A percentile compares a stretch with the other conserved stretches of the same genome.
Evolutionary conservation across 2,329 filamentous ascomycete species (phyloP).

Genomic region (Alternaria sp.): DNA sequence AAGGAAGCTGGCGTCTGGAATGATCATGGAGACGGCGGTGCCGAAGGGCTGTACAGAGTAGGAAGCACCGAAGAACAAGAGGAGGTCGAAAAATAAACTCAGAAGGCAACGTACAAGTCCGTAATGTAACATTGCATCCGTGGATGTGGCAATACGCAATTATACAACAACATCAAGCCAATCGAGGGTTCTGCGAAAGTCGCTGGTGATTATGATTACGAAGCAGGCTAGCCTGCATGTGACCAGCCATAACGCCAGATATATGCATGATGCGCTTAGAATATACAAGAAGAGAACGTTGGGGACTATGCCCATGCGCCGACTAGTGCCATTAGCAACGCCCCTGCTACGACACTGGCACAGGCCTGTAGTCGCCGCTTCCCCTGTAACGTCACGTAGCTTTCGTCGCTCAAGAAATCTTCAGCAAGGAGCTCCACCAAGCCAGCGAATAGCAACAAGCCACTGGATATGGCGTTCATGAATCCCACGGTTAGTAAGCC

Average conservation of each 20-base stretch:
- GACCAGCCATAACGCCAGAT: slow-evolving; percentile 9
- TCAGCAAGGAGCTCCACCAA: slow-evolving; percentile 58
- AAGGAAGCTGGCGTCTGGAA: slow-evolving; percentile 24
- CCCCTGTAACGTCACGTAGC: slow-evolving; percentile 65
- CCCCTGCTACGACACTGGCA: slow-evolving; percentile 64
- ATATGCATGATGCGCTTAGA: slow-evolving; percentile 7
- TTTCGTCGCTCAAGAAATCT: slow-evolving; percentile 66
- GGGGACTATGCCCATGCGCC: slow-evolving; percentile 65
- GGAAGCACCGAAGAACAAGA: slow-evolving; percentile 65
- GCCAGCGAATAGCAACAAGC: slow-evolving; percentile 57
- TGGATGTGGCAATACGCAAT: neutral
- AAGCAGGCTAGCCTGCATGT: slow-evolving; percentile 10
- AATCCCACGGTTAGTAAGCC: slow-evolving; percentile 58
- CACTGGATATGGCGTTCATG: slow-evolving; percentile 58
- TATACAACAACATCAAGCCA: neutral
- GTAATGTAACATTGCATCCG: neutral
- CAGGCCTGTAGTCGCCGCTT: slow-evolving; percentile 67
- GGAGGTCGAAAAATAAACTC: slow-evolving; percentile 59
- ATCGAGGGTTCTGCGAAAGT: slow-evolving; percentile 3
- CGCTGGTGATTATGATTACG: slow-evolving; percentile 10
- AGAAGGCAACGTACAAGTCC: neutral
- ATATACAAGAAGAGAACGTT: neutral
- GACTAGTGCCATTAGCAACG: slow-evolving; percentile 69
- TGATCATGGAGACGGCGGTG: slow-evolving; percentile 25
- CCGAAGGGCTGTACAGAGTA: slow-evolving; percentile 49